Conservation (phyloP, 129 eudicot genomes). For the Mikania micrantha region DNA sequence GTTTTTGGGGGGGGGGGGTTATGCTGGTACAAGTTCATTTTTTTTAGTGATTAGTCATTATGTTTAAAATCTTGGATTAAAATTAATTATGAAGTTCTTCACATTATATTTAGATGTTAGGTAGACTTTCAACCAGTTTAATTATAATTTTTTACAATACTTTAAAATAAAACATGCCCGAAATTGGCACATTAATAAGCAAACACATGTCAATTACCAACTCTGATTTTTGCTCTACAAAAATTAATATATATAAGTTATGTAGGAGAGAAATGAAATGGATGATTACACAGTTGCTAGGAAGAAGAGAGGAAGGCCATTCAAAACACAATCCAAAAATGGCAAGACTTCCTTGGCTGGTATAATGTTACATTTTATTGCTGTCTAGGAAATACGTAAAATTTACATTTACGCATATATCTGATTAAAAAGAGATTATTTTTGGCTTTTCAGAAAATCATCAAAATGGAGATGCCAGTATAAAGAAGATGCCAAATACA, state of each 20-base stretch:
- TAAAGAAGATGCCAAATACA: constrained; percentile 1
- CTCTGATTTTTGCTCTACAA: neutral
- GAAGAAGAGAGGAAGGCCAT: constrained; percentile 63
- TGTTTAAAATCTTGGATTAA: neutral
- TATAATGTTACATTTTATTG: neutral
- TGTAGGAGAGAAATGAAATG: constrained; percentile 30
- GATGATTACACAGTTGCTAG: constrained; percentile 21
- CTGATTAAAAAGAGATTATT: neutral
- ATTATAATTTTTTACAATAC: neutral
- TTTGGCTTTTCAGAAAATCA: constrained; percentile 19
- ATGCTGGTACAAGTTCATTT: too few relatives aligned
- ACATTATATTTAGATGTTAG: neutral
- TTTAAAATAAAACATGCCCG: neutral
- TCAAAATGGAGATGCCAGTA: constrained; percentile 18
- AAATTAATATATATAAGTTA: neutral
- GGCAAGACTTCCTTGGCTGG: constrained; percentile 28
- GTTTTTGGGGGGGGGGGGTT: too few relatives aligned
- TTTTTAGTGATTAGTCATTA: neutral
- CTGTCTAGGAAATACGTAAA: neutral
- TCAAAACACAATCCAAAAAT: constrained; percentile 5
- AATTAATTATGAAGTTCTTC: neutral
- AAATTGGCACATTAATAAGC: neutral
- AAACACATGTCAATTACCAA: neutral
- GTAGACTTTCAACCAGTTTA: neutral
- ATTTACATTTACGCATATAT: too few relatives aligned